A percentile compares a stretch with the other conserved stretches of the same genome.
These are phyloP conservation scores for Cordyceps fumosorosea DNA, from an alignment of 2,329 filamentous ascomycete genomes.

Conservation along the genomic window DNA sequence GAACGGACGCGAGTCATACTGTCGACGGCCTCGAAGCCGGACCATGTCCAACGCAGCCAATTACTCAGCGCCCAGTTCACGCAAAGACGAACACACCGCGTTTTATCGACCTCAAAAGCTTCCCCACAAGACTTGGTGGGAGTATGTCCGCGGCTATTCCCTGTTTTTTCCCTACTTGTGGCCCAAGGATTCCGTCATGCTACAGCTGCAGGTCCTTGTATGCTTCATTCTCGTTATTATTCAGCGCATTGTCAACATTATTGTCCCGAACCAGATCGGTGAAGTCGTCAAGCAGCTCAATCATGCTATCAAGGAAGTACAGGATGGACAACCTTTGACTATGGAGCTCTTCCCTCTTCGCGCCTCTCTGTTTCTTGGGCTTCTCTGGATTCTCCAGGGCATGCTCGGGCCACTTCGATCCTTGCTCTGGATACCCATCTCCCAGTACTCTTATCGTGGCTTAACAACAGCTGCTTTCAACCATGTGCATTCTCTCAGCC, in stretches of 20 bases:
- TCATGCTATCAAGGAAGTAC: constrained; percentile 41
- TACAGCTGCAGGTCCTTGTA: constrained; percentile 72
- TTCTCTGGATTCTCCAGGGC: constrained; percentile 81
- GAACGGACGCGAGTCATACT: constrained; percentile 4
- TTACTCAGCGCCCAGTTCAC: constrained; percentile 21
- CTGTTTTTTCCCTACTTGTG: constrained; percentile 96
- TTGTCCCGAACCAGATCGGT: constrained; percentile 78
- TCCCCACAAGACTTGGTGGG: constrained; percentile 88
- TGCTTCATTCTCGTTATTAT: constrained; percentile 76
- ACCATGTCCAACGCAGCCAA: constrained; percentile 35
- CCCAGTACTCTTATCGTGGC: constrained; percentile 92
- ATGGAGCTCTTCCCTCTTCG: constrained; percentile 28
- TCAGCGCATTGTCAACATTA: constrained; percentile 78
- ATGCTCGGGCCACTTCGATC: constrained; percentile 76
- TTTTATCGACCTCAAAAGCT: constrained; percentile 87
- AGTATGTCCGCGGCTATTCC: constrained; percentile 87
- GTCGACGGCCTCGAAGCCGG: constrained; percentile 28
- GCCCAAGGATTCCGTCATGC: constrained; percentile 68
- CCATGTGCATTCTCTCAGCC: constrained; percentile 88
- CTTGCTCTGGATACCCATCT: constrained; percentile 90
- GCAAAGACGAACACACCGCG: constrained; percentile 59
- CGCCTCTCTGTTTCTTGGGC: constrained; percentile 40
- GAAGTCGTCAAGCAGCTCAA: constrained; percentile 70
- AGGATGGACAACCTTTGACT: constrained; percentile 28
- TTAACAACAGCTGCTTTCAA: constrained; percentile 94